Conservation (phyloP, 331 rosid genomes). For the Quercus tomentella region DNA sequence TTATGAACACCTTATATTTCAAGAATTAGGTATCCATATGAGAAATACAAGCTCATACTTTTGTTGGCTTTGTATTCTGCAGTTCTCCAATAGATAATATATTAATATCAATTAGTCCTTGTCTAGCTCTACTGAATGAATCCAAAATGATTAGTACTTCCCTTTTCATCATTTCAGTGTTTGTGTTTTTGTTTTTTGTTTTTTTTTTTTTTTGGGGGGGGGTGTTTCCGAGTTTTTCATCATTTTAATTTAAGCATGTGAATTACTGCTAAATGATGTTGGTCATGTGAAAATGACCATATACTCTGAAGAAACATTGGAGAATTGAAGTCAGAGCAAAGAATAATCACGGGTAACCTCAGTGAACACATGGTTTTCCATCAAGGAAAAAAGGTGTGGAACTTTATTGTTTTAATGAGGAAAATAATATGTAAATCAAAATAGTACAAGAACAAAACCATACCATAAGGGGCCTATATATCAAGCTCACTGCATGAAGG, state of each 20-base stretch:
- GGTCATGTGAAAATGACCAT: background rate
- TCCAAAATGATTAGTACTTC: background rate
- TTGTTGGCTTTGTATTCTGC: background rate
- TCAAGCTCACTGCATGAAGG: conserved; percentile 52
- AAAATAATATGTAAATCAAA: conserved; percentile 9
- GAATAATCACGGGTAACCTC: background rate
- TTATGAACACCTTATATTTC: background rate
- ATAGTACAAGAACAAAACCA: background rate
- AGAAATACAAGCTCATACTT: background rate
- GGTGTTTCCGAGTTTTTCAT: background rate
- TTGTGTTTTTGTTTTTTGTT: too few relatives aligned
- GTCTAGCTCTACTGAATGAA: background rate
- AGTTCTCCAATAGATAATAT: background rate
- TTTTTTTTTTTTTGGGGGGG: too few relatives aligned
- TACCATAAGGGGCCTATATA: conserved; percentile 90
- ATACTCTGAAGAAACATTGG: background rate
- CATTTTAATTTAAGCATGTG: background rate
- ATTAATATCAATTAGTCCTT: background rate
- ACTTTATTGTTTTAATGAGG: background rate
- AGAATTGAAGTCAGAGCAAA: background rate
- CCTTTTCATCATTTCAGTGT: too few relatives aligned
- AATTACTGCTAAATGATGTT: background rate
- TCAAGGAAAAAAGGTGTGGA: background rate
- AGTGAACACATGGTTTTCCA: background rate
- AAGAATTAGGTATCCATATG: background rate